Conservation (phyloP, 805 yeast genomes). For the Candida xyloterini region DNA sequence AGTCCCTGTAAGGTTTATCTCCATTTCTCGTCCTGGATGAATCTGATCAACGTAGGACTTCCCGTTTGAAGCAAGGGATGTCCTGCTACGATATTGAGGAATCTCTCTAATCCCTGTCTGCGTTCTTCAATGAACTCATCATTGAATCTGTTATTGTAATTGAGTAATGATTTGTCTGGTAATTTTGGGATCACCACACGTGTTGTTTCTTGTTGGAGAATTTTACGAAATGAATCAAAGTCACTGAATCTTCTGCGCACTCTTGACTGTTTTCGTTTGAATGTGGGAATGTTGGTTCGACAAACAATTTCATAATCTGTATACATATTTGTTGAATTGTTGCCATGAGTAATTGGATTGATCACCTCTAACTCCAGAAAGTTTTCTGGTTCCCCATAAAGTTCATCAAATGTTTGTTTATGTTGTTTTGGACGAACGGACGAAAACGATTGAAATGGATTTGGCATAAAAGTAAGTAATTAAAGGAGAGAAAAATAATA, state of each 20-base stretch:
- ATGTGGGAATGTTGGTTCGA: conserved; percentile 87
- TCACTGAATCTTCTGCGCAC: conserved; percentile 90
- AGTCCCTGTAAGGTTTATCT: too few species aligned
- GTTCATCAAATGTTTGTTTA: conserved; percentile 69
- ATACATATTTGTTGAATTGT: conserved; percentile 53
- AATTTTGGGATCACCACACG: conserved; percentile 80
- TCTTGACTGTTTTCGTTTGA: conserved; percentile 55
- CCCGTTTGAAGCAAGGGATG: conserved; percentile 94
- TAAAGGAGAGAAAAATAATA: not conserved
- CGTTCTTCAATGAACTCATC: conserved; percentile 83
- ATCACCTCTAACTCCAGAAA: conserved; percentile 87
- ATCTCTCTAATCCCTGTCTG: conserved; percentile 77
- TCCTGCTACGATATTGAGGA: conserved; percentile 76
- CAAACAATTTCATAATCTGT: conserved; percentile 93
- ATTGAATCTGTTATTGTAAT: conserved; percentile 65
- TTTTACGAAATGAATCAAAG: conserved; percentile 74
- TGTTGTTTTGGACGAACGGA: conserved; percentile 29
- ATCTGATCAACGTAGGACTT: conserved; percentile 69
- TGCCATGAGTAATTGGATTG: conserved; percentile 74
- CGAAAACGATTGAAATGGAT: conserved; percentile 33
- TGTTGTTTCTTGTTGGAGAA: conserved; percentile 71
- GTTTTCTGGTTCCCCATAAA: conserved; percentile 93
- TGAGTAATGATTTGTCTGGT: conserved; percentile 75
- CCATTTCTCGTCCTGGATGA: conserved; percentile 87
- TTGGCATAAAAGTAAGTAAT: conserved; percentile 13